Percentiles rank a stretch among this genome's conserved stretches.
Evolutionary conservation across 768 basidiomycete species (phyloP).

Genomic region (Chalciporus pseudorubinellus): DNA sequence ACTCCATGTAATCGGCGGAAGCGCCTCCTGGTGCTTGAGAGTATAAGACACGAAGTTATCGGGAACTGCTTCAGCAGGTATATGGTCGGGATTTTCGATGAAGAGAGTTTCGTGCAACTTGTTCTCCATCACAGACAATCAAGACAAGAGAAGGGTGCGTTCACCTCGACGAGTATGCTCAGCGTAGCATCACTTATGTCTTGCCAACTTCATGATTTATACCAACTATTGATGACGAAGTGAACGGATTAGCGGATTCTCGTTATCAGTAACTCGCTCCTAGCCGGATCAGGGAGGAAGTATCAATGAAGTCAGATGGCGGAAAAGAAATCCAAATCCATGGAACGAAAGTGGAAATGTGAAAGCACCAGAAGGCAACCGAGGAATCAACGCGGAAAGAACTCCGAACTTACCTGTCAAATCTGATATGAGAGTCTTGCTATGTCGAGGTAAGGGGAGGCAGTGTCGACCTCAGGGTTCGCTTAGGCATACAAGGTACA

Average conservation of each 20-base stretch:
- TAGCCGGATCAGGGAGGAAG: not conserved
- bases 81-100: slow-evolving; percentile 4
- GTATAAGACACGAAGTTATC: slow-evolving; percentile 76
- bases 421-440: too few species aligned
- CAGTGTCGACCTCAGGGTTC: too few species aligned
- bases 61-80: slow-evolving; percentile 40
- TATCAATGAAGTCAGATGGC: not conserved
- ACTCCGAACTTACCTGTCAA: not conserved
- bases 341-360: not conserved
- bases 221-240: not conserved
- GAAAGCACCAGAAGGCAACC: not conserved
- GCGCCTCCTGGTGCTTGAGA: slow-evolving; percentile 56
- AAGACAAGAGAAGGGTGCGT: not conserved
- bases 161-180: not conserved
- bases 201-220: not conserved
- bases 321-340: too few species aligned
- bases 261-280: not conserved
- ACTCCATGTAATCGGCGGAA: slow-evolving; percentile 57
- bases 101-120: not conserved
- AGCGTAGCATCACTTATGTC: not conserved
- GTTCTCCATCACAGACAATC: not conserved
- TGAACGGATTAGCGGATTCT: not conserved
- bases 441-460: too few species aligned
- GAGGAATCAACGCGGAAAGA: not conserved
- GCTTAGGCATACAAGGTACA: too few species aligned